Conservation (phyloP, 1,139 yeast species). For the Debaryomyces coudertii region DNA sequence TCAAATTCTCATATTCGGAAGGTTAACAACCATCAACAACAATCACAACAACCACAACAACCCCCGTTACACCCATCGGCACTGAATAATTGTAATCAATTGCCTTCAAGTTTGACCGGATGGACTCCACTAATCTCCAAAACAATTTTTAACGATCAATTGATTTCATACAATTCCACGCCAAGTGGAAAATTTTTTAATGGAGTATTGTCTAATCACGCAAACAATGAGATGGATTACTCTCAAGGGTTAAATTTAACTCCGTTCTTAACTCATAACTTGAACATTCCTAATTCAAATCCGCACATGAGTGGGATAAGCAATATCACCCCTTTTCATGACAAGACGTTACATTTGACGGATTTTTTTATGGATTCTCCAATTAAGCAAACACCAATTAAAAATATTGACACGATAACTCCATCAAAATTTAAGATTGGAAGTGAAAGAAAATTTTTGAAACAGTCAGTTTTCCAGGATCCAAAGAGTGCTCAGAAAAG, state of each 20-base stretch:
- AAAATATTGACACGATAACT: slow-evolving; percentile 45
- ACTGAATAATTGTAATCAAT: slow-evolving; percentile 22
- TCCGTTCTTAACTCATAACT: slow-evolving; percentile 47
- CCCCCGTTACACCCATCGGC: slow-evolving; percentile 33
- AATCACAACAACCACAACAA: slow-evolving; percentile 10
- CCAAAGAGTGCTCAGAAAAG: slow-evolving; percentile 37
- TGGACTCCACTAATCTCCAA: slow-evolving; percentile 52
- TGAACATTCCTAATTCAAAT: slow-evolving; percentile 26
- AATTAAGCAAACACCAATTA: slow-evolving; percentile 36
- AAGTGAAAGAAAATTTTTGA: slow-evolving; percentile 23
- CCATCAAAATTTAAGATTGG: slow-evolving; percentile 44
- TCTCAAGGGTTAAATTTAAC: slow-evolving; percentile 47
- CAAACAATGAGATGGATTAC: slow-evolving; percentile 32
- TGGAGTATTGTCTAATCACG: slow-evolving; percentile 19
- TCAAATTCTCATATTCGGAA: slow-evolving; percentile 11
- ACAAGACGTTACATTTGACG: slow-evolving; percentile 44
- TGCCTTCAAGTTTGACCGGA: slow-evolving; percentile 32
- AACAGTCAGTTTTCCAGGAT: slow-evolving; percentile 25
- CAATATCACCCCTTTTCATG: slow-evolving; percentile 48
- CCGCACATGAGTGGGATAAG: slow-evolving; percentile 22
- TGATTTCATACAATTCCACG: slow-evolving; percentile 40
- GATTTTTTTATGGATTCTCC: slow-evolving; percentile 54
- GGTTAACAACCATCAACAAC: slow-evolving; percentile 7
- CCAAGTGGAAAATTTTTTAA: slow-evolving; percentile 35
- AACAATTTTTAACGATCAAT: slow-evolving; percentile 41